Conservation (phyloP, 2,329 filamentous ascomycete genomes). For the Cytospora piceae region DNA sequence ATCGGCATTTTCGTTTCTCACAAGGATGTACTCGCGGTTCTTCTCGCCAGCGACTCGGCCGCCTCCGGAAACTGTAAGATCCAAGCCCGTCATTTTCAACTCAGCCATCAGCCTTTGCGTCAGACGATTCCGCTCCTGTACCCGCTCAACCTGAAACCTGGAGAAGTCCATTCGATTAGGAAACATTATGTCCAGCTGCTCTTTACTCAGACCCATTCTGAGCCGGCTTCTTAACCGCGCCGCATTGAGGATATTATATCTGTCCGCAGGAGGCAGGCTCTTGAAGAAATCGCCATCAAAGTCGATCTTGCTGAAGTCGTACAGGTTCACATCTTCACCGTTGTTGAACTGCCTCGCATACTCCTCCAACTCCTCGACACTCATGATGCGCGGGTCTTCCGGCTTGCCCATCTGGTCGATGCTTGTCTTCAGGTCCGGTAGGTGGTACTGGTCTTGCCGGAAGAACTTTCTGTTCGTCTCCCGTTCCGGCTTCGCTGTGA, state of each 20-base stretch:
- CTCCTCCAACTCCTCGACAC: conserved; percentile 87
- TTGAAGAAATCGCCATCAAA: conserved; percentile 96
- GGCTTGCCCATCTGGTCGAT: conserved; percentile 86
- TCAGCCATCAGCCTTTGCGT: conserved; percentile 95
- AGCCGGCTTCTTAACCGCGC: conserved; percentile 84
- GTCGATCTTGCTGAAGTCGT: conserved; percentile 98
- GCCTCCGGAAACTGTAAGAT: conserved; percentile 68
- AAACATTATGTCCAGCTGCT: conserved; percentile 96
- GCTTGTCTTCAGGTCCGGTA: conserved; percentile 80
- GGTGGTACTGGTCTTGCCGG: conserved; percentile 93
- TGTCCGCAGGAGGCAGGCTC: conserved; percentile 84
- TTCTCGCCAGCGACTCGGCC: conserved; percentile 80
- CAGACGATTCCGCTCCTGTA: conserved; percentile 88
- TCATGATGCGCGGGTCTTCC: conserved; percentile 96
- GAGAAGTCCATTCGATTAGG: conserved; percentile 97
- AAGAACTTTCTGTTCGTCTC: conserved; percentile 76
- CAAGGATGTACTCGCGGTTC: conserved; percentile 90
- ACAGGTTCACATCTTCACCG: conserved; percentile 87
- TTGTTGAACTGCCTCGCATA: conserved; percentile 91
- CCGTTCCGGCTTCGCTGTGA: conserved; percentile 78
- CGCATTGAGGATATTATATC: conserved; percentile 97
- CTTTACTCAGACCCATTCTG: conserved; percentile 94
- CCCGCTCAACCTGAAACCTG: conserved; percentile 92
- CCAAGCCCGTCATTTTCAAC: conserved; percentile 82
- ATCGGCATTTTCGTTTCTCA: conserved; percentile 93